Percentiles rank a stretch among this genome's conserved stretches.
Conservation (phyloP, 768 basidiomycete genomes). For the Hydnum rufescens region DNA sequence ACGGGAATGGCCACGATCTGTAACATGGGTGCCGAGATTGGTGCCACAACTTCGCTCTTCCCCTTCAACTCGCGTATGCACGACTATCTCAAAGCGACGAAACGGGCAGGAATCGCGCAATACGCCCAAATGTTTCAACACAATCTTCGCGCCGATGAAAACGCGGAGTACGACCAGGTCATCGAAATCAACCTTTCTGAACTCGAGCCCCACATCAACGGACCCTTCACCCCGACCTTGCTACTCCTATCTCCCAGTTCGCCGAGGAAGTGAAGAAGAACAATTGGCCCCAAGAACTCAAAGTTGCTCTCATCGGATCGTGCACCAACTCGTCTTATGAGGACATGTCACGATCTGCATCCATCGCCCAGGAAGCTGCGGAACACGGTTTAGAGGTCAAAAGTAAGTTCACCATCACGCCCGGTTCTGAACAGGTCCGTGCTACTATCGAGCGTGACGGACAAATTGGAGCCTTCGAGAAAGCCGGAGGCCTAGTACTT, state of each 20-base stretch:
- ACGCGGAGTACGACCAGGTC: conserved; percentile 80
- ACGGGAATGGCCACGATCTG: conserved; percentile 99
- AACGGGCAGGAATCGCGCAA: conserved; percentile 65
- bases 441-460: conserved; percentile 97
- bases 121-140: conserved; percentile 79
- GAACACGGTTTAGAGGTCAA: conserved; percentile 72
- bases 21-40: conserved; percentile 99
- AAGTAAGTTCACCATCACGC: conserved; percentile 95
- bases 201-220: conserved; percentile 98
- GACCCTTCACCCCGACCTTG: conserved; percentile 99
- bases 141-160: conserved; percentile 77
- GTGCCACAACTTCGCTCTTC: conserved; percentile 97
- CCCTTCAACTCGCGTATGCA: conserved; percentile 94
- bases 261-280: conserved; percentile 82
- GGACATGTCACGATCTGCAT: conserved; percentile 96
- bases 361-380: conserved; percentile 76
- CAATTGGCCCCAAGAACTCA: conserved; percentile 90
- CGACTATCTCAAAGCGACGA: conserved; percentile 88
- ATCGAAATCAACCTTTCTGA: conserved; percentile 93
- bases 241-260: conserved; percentile 95
- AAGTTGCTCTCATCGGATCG: conserved; percentile 93
- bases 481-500: conserved; percentile 77
- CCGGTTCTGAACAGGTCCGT: conserved; percentile 94
- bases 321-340: conserved; percentile 99
- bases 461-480: conserved; percentile 71